Base-by-base conservation (phyloP, 2,329 filamentous ascomycete genomes). In the Malbranchea cinnamomea region DNA sequence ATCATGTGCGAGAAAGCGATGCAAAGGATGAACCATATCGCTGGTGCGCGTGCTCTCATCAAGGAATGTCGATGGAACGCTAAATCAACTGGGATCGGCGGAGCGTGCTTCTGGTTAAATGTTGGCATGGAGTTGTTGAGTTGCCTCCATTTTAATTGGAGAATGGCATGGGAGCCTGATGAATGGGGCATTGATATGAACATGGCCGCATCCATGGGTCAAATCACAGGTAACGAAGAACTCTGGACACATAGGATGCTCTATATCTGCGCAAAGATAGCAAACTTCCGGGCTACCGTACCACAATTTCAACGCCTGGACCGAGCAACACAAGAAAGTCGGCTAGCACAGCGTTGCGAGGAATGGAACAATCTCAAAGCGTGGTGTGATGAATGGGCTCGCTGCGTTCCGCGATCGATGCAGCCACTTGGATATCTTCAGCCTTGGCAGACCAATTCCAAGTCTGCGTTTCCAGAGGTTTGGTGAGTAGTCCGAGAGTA, bases 21-120 rank as follows among this genome's bases (percentile, higher is more conserved):
- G 21, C 73, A 83, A 43, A 68, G 78, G n/a, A 87, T 89, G 76
- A 85, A 80, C 42, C 85, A 93, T 46, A 85, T 87, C 41, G 77
- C 79, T 0, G 83, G 83, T 4, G 82, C 83, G 6, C 69, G 83
- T 31, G 82, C 82, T 2, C 61, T 93, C 28, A 85, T 94, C 44
- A 81, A 83, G 37, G 83, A 93, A 48, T 93, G 84, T 45, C 73
- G 75, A 4, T 94, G 87, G 87, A 78, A 82, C 44, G 82, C 82
- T 0, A 71, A 65, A 37, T 79, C 79, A 20, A 68, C 66, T 1
- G 84, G 85, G 0, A 71, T 93, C 12, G 85, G 83, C 1, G 71
- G 75, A 0, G 83, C 85, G 1, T 94, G 85, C 52, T 94, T 94
- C 56, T 94, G 87, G 85, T 63, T 94, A 21, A 93, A 91, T 44